Evolutionary conservation across 495 filamentous ascomycete species (phyloP).

Genomic region (Paragyromitra xinjiangensis): DNA sequence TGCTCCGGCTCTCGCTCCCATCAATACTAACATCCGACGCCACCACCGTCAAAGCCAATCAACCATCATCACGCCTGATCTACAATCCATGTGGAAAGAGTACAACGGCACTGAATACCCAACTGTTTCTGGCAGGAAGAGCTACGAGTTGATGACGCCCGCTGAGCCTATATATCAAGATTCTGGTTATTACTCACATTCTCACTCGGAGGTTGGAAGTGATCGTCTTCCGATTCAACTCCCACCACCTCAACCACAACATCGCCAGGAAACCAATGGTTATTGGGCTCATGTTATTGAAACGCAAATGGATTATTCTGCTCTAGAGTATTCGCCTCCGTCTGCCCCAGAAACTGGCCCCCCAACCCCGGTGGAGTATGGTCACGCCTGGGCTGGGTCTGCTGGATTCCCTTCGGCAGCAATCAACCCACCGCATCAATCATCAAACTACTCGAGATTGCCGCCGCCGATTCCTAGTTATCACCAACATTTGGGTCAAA

Average conservation of each 20-base stretch:
- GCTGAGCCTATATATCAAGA: constrained; percentile 40
- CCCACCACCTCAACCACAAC: constrained; percentile 62
- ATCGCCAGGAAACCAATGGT: constrained; percentile 68
- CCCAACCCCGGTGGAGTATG: constrained; percentile 68
- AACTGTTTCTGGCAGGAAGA: constrained; percentile 35
- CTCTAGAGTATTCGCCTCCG: constrained; percentile 70
- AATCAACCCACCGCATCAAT: constrained; percentile 59
- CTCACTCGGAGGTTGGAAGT: constrained; percentile 49
- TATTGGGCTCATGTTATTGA: constrained; percentile 59
- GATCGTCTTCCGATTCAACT: constrained; percentile 61
- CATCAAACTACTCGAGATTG: constrained; percentile 58
- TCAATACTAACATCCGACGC: constrained; percentile 71
- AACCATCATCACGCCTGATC: constrained; percentile 37
- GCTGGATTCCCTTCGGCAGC: constrained; percentile 60
- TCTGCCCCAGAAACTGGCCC: constrained; percentile 75
- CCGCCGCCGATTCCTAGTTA: constrained; percentile 64
- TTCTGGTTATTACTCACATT: constrained; percentile 36
- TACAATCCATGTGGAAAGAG: constrained; percentile 46
- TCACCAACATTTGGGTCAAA: constrained; percentile 68
- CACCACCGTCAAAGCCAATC: constrained; percentile 42
- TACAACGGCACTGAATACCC: constrained; percentile 37
- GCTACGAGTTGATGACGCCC: constrained; percentile 46
- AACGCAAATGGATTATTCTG: constrained; percentile 60
- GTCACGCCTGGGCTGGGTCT: constrained; percentile 57
- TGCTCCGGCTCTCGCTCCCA: constrained; percentile 70